Evolutionary conservation across 495 filamentous ascomycete species (phyloP), one percentile per base, ranked within the genome.

Genomic region (Ramalina intermedia): DNA sequence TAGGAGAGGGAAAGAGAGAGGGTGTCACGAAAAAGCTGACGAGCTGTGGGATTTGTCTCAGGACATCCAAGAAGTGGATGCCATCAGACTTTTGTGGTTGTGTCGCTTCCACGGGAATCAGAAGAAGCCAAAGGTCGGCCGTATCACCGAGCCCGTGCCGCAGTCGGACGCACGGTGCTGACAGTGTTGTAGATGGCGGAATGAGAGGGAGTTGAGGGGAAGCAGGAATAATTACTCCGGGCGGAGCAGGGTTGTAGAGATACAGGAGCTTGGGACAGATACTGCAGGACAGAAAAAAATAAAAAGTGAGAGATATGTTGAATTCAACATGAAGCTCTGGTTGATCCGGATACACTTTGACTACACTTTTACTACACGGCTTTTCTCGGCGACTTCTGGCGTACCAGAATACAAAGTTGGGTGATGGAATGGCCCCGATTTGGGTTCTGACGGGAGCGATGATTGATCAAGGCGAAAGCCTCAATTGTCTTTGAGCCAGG

Each of bases 181-280:
- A 23, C 21, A 11, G 12, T 41, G 39, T 23, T 12, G 39, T n/a
- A 2, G 17, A 41, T 23, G 16, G 16, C 17, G 44, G 44, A 35
- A 36, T 26, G 27, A 47, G 37, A 26, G 24, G 44, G 26, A 23
- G 14, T 41, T 17, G 44, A 47, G 11, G 52, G 44, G 48, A 42
- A 46, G n/a, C 24, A 33, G 44, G 18, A 21, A 27, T 44, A 24
- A 24, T 13, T 20, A 27, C 41, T 44, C 20, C 16, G 41, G 41
- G 21, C 20, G 41, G 27, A n/a, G 18, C 5, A 24, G 41, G 41
- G 14, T 26, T 23, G 21, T n/a, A 41, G 21, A 6, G 39, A 41
- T 9, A 12, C 6, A 16, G 39, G 39, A 41, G 14, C 8, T 26
- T 14, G 2, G 33, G 8, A 9, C 7, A 33, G 29, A 13, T 33